Evolutionary conservation across 2,329 filamentous ascomycete species (phyloP), one percentile per base, ranked within the genome.

Genomic region (Epichloe gansuensis): DNA sequence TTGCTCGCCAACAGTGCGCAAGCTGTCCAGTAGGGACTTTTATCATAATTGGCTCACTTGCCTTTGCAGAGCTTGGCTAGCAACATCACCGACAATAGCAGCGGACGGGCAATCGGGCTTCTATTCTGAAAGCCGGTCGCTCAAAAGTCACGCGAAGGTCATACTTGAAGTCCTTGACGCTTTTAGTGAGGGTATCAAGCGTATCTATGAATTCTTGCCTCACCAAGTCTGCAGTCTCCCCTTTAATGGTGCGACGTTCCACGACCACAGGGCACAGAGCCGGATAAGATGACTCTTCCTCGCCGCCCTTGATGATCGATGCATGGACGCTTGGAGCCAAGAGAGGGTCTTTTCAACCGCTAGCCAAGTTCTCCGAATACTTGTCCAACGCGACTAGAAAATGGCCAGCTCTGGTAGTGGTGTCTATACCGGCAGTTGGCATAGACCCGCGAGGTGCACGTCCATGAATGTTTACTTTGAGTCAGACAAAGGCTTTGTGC

Each of bases 201-300:
- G 77, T 58, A 0, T 51, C 50, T 34, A 21, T 21, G 17, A 21
- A 21, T 15, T 77, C 72, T 1, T 50, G 31, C 4, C 65, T 54
- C 0, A 76, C 67, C 0, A 58, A 57, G 4, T 69, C 60, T 0
- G 62, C 54, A 0, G 70, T 72, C 58, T 78, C 73, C 3, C 65
- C 67, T 2, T 71, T 62, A 0, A 79, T 57, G 0, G 74, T 78
- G 7, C 76, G 70, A 5, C 73, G 68, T 54, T 80, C 76, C 1
- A 78, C 49, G 0, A 68, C 69, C 17, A 79, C 63, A 0, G 65
- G 74, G 60, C 75, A 77, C n/a, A 63, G 62, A 0, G 67, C 71
- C 0, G 75, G 75, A 49, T 80, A 80, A 0, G 73, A 77, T 0
- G 75, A 75, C 0, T 66, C 63, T 49, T 79, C 77, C 51, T 78